phyloP scores from a whole-genome alignment of 768 basidiomycete species.

The Xerocomus brunneocitrinus region DNA sequence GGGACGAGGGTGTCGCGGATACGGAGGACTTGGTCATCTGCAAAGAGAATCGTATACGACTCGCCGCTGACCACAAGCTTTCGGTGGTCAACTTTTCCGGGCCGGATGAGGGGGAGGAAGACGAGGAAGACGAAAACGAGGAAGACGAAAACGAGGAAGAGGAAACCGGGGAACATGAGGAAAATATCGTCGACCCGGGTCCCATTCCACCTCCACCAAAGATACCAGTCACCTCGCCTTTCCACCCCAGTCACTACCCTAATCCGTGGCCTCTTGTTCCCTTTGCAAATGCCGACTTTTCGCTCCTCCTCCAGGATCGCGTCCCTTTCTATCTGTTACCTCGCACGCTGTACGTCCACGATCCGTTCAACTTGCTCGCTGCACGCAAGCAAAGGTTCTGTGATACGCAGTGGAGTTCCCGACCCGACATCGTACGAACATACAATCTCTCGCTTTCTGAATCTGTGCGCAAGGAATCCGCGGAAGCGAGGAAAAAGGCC shows the following conservation, averaged over 20 bases:
- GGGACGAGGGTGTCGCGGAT: conserved; percentile 10
- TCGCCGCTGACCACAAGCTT: not conserved
- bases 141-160: not conserved
- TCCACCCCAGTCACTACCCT: conserved; percentile 35
- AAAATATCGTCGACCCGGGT: not conserved
- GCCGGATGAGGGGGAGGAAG: not conserved
- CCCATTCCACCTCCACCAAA: not conserved
- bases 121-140: not conserved
- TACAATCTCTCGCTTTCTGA: conserved; percentile 27
- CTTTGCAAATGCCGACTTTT: conserved; percentile 21
- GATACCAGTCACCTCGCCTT: conserved; percentile 23
- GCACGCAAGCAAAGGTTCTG: conserved; percentile 1
- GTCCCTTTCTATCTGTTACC: conserved; percentile 37
- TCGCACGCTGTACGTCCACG: conserved; percentile 39
- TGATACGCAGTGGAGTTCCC: conserved; percentile 26
- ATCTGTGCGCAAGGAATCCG: not conserved
- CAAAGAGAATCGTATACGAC: not conserved
- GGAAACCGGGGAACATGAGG: not conserved
- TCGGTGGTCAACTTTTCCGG: not conserved
- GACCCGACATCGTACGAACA: conserved; percentile 26
- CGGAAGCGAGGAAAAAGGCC: conserved; percentile 4
- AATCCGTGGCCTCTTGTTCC: conserved; percentile 39
- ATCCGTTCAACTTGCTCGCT: conserved; percentile 36
- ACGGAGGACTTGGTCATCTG: conserved; percentile 14
- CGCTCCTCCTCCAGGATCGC: conserved; percentile 30